Conservation (phyloP, 1,139 yeast species). For the Geotrichum carabidarum region DNA sequence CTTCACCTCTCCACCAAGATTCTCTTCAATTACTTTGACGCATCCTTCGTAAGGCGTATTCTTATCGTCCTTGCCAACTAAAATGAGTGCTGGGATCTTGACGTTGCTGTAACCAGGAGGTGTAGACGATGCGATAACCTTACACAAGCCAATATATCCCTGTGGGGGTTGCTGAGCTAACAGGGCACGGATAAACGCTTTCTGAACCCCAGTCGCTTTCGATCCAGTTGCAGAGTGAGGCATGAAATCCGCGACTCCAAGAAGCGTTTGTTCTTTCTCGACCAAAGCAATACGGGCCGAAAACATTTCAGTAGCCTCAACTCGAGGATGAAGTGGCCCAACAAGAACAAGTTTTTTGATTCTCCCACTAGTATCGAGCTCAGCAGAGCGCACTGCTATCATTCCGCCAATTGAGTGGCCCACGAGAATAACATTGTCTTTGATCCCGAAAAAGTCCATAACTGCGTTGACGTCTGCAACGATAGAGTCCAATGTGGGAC, state of each 20-base stretch:
- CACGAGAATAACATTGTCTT: slow-evolving; percentile 25
- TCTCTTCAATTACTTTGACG: slow-evolving; percentile 27
- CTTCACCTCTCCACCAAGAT: slow-evolving; percentile 18
- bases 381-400: slow-evolving; percentile 30
- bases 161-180: slow-evolving; percentile 27
- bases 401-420: slow-evolving; percentile 39
- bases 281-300: slow-evolving; percentile 25
- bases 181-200: slow-evolving; percentile 32
- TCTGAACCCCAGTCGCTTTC: slow-evolving; percentile 23
- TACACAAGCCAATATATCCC: slow-evolving; percentile 34
- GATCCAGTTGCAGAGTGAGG: slow-evolving; percentile 32
- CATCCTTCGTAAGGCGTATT: slow-evolving; percentile 33
- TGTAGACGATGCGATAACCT: slow-evolving; percentile 30
- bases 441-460: slow-evolving; percentile 24
- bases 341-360: slow-evolving; percentile 25
- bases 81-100: slow-evolving; percentile 26
- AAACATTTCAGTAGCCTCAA: slow-evolving; percentile 25
- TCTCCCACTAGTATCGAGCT: slow-evolving; percentile 2
- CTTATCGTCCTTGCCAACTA: slow-evolving; percentile 32
- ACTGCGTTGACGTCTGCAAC: slow-evolving; percentile 28
- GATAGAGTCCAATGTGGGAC: slow-evolving; percentile 26
- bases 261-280: slow-evolving; percentile 21
- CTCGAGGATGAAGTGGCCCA: slow-evolving; percentile 35
- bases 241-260: slow-evolving; percentile 27
- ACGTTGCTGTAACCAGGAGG: slow-evolving; percentile 25